Evolutionary conservation across 768 basidiomycete genomes (phyloP), one percentile per base, ranked within the genome.

Genomic region (Leccinum barrowsii): DNA sequence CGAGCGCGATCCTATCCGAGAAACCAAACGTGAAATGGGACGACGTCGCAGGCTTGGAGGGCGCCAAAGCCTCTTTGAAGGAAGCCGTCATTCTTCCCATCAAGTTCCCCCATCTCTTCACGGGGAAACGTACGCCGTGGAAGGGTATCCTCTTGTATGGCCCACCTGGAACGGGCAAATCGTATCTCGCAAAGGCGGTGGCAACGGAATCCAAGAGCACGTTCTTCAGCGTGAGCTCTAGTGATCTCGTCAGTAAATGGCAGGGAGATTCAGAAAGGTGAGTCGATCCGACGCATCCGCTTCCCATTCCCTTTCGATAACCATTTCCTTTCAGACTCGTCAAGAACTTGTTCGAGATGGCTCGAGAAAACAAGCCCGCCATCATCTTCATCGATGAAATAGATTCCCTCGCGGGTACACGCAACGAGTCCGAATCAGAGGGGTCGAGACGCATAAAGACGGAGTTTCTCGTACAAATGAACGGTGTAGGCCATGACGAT

Each of bases 361-460:
- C 97, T 1, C 84, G 97, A 54, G 96, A 98, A 72, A 85, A 85
- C 58, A 98, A 98, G 71, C 97, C 97, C 0, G 86, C 96, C 1
- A 99, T 99, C 74, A 98, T 99, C 74, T 99, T 99, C 72, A 91
- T 99, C 69, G 97, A 99, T 70, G 97, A 98, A 73, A 92, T 99
- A 47, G 97, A 99, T 74, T 98, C 96, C 10, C 79, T 99, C 52
- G 91, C 94, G 5, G 93, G 97, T 1, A 90, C 94, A 21, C 85
- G 97, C 66, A 95, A 90, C 58, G 97, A 98, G 73, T 90, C 90
- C n/a, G 96, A 98, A 73, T 94, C 92, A 0, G 97, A 98, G 70
- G 97, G 96, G 5, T 92, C 92, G n/a, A 78, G 95, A 63, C 83
- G 96, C 35, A 98, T 98, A 72, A 98, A 98, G 81, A 98, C 96